Percentiles rank a stretch among this genome's conserved stretches.
phyloP scores from a whole-genome alignment of 345 rosid genomes.

The Salix arbutifolia region DNA sequence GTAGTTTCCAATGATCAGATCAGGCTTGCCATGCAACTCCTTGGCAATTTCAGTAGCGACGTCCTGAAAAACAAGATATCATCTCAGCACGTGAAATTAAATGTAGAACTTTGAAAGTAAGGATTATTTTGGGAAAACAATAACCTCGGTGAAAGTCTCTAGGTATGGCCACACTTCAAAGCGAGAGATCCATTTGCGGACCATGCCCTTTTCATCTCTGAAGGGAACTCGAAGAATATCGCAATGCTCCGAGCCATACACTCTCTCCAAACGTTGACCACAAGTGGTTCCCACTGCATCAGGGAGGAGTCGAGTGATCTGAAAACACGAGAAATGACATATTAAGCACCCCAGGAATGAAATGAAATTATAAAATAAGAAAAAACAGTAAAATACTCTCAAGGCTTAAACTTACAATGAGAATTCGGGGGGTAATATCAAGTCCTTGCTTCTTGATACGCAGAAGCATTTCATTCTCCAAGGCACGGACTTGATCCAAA shows the following conservation, averaged over 20 bases:
- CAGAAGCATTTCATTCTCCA: slow-evolving; percentile 83
- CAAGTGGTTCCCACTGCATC: slow-evolving; percentile 94
- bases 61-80: slow-evolving; percentile 41
- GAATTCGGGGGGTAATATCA: slow-evolving; percentile 74
- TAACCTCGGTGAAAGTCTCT: slow-evolving; percentile 82
- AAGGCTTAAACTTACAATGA: slow-evolving; percentile 48
- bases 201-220: slow-evolving; percentile 69
- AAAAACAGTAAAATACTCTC: background rate
- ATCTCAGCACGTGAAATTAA: background rate
- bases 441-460: slow-evolving; percentile 93
- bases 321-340: slow-evolving; percentile 10
- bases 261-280: slow-evolving; percentile 87
- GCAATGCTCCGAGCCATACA: slow-evolving; percentile 61
- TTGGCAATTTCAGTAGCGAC: slow-evolving; percentile 69
- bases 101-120: background rate
- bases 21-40: slow-evolving; percentile 89
- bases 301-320: slow-evolving; percentile 86
- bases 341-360: slow-evolving; percentile 10
- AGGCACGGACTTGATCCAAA: slow-evolving; percentile 95
- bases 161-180: slow-evolving; percentile 98
- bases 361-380: background rate
- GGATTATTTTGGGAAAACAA: background rate
- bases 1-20: slow-evolving; percentile 88
- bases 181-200: slow-evolving; percentile 86
- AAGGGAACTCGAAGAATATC: slow-evolving; percentile 91